These are phyloP conservation scores for Wallacemonas sp. DNA, from an alignment of 208 protist species.

Conservation along the genomic window DNA sequence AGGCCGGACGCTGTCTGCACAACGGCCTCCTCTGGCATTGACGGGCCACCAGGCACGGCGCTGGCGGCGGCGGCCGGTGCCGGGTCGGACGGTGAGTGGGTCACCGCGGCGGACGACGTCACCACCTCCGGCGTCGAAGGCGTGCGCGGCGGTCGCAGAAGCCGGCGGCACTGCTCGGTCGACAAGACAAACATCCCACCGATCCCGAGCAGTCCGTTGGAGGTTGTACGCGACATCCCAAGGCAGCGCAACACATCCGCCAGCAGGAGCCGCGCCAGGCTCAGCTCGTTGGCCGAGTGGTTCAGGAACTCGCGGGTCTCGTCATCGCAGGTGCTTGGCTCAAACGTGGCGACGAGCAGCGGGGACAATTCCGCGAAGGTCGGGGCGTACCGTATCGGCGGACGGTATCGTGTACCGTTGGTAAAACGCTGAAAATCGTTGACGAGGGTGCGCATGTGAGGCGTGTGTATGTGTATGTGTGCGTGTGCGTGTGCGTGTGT, in stretches of 20 bases:
- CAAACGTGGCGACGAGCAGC: constrained; percentile 34
- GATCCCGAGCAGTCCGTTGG: constrained; percentile 60
- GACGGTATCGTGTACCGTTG: constrained; percentile 35
- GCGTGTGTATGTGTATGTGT: no score
- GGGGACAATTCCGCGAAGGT: constrained; percentile 31
- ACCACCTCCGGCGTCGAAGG: not conserved
- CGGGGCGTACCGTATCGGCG: constrained; percentile 42
- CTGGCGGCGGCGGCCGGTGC: no score
- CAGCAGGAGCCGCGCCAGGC: constrained; percentile 33
- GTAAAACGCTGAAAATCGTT: constrained; percentile 31
- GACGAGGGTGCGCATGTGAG: constrained; percentile 29
- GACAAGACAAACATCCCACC: constrained; percentile 85
- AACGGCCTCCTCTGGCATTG: no score
- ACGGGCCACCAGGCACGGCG: no score
- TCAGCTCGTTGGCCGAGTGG: constrained; percentile 27
- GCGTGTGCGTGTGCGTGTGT: constrained; percentile 1
- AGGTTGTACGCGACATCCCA: constrained; percentile 73
- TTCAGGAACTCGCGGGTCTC: constrained; percentile 58
- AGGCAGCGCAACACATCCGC: constrained; percentile 32
- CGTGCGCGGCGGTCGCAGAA: constrained; percentile 35
- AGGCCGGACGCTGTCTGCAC: no score
- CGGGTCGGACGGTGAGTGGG: no score
- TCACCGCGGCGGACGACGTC: not conserved
- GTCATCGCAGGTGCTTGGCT: constrained; percentile 36
- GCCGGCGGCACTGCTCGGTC: constrained; percentile 46